Conservation (phyloP, 164 flowering plant genomes). For the Paratinospora sagittata region DNA sequence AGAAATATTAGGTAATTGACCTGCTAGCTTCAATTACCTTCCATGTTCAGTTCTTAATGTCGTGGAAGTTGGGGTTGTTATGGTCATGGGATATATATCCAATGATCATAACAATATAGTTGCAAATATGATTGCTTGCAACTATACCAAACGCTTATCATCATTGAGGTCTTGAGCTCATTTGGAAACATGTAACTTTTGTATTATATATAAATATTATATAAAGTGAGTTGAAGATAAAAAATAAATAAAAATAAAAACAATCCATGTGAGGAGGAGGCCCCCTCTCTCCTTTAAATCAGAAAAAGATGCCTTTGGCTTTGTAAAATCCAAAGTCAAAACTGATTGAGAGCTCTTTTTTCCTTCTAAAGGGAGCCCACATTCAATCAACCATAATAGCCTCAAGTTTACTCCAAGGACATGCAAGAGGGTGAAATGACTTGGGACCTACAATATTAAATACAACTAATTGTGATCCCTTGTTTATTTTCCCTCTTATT, state of each 20-base stretch:
- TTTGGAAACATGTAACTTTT: background rate
- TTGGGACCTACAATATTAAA: background rate
- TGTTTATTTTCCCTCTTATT: background rate
- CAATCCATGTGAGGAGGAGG: constrained; percentile 35
- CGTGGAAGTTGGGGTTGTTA: too few relatives aligned
- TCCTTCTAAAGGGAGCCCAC: constrained; percentile 6
- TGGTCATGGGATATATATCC: too few relatives aligned
- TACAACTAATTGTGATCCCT: background rate
- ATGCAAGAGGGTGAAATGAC: background rate
- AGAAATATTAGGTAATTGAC: too few relatives aligned
- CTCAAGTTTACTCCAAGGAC: constrained; percentile 5
- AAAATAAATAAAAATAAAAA: constrained; percentile 6
- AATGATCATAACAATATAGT: too few relatives aligned
- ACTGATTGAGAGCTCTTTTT: constrained; percentile 2
- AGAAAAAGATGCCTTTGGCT: constrained; percentile 1
- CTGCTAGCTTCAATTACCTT: too few relatives aligned
- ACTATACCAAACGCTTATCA: constrained; percentile 1
- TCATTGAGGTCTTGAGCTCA: background rate
- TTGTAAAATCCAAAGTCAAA: constrained; percentile 9
- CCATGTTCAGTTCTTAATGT: too few relatives aligned
- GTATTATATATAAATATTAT: background rate
- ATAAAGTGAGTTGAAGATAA: background rate
- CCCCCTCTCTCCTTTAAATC: constrained; percentile 7
- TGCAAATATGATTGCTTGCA: too few relatives aligned
- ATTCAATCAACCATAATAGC: constrained; percentile 3